Conservation (phyloP, 2,329 filamentous ascomycete genomes). For the Rosellinia necatrix region DNA sequence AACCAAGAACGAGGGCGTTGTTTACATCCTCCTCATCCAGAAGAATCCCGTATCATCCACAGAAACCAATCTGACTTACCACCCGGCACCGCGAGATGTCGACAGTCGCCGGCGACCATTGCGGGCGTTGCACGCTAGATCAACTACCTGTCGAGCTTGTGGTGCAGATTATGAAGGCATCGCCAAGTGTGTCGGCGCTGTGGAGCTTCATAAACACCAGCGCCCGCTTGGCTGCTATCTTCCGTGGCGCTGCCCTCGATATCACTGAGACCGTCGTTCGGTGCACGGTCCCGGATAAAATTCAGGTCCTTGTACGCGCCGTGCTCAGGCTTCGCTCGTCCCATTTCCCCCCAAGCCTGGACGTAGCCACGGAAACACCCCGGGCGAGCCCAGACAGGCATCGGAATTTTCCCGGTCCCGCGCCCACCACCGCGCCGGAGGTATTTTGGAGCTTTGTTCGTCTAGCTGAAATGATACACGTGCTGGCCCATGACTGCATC, state of each 20-base stretch:
- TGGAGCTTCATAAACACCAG: background rate
- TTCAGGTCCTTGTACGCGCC: background rate
- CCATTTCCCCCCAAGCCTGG: background rate
- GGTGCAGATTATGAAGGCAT: background rate
- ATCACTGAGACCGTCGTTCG: background rate
- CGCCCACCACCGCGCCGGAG: background rate
- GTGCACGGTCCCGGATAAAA: background rate
- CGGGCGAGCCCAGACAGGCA: background rate
- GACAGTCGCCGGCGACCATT: background rate
- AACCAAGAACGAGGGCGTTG: too few relatives aligned
- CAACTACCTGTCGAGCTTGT: constrained; percentile 2
- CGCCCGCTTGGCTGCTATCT: background rate
- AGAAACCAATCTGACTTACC: too few relatives aligned
- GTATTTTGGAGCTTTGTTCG: background rate
- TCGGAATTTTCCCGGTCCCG: background rate
- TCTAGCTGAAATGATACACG: constrained; percentile 1
- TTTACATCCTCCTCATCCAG: too few relatives aligned
- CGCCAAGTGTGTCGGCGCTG: background rate
- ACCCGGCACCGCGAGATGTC: background rate
- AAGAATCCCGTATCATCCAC: too few relatives aligned
- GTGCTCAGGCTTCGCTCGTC: constrained; percentile 1
- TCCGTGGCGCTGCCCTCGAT: background rate
- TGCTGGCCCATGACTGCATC: constrained; percentile 1
- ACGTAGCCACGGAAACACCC: background rate
- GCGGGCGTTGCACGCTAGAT: background rate